Conservation (phyloP, 2,329 filamentous ascomycete genomes). For the Triangularia setosa region DNA sequence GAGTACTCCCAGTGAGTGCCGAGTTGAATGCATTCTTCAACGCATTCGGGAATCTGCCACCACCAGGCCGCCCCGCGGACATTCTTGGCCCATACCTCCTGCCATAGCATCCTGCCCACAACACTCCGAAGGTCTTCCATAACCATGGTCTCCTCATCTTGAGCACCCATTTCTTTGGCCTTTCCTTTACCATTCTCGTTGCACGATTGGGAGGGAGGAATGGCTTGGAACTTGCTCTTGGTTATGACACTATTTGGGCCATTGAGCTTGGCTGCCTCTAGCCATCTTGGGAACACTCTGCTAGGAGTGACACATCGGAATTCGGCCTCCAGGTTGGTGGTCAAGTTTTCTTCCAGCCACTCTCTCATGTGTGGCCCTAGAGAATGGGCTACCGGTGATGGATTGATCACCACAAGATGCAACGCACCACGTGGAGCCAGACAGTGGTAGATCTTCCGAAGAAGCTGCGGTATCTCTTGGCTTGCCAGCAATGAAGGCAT, state of each 20-base stretch:
- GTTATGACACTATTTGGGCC: slow-evolving; percentile 45
- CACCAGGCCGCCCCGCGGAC: slow-evolving; percentile 52
- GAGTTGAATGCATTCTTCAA: slow-evolving; percentile 51
- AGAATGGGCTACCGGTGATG: slow-evolving; percentile 52
- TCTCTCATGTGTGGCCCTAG: slow-evolving; percentile 53
- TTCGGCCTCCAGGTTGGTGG: slow-evolving; percentile 54
- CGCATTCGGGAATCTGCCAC: slow-evolving; percentile 56
- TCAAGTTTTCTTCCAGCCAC: slow-evolving; percentile 60
- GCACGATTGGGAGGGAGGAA: slow-evolving; percentile 26
- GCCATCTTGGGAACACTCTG: slow-evolving; percentile 55
- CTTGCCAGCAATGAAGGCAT: slow-evolving; percentile 56
- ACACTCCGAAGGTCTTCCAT: slow-evolving; percentile 48
- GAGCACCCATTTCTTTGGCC: slow-evolving; percentile 15
- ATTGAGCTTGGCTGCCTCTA: slow-evolving; percentile 52
- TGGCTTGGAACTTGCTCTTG: slow-evolving; percentile 47
- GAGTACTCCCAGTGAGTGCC: slow-evolving; percentile 58
- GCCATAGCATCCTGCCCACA: slow-evolving; percentile 56
- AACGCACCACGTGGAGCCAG: slow-evolving; percentile 53
- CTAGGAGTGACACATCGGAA: slow-evolving; percentile 59
- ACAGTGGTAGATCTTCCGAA: slow-evolving; percentile 54
- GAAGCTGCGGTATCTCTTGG: slow-evolving; percentile 51
- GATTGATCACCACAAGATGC: slow-evolving; percentile 60
- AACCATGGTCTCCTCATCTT: slow-evolving; percentile 31
- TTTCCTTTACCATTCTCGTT: slow-evolving; percentile 18
- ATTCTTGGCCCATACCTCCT: slow-evolving; percentile 55